Evolutionary conservation across 1,284 basidiomycete species (phyloP).

Genomic region (Leccinum insolens): DNA sequence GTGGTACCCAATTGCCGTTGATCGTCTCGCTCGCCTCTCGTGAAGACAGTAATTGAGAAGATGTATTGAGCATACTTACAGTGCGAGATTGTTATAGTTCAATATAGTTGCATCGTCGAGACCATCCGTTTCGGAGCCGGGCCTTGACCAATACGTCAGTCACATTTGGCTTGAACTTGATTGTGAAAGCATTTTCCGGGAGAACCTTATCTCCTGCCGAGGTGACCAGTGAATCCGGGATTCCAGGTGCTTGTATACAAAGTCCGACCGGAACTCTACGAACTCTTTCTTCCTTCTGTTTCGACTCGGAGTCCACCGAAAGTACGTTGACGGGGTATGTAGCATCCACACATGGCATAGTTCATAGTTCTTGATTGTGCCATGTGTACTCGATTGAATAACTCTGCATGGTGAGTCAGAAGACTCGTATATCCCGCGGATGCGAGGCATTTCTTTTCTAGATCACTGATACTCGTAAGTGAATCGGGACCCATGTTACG

Average conservation of each 20-base stretch:
- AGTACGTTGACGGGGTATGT: background rate
- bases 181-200: background rate
- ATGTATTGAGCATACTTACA: background rate
- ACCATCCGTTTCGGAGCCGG: background rate
- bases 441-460: background rate
- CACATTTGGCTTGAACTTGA: background rate
- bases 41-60: constrained; percentile 25
- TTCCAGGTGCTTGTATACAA: background rate
- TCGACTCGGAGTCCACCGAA: background rate
- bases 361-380: background rate
- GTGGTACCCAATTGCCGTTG: constrained; percentile 53
- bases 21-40: constrained; percentile 41
- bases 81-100: background rate
- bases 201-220: background rate
- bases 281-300: background rate
- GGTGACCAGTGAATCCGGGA: background rate
- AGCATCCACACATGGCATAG: background rate
- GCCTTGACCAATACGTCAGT: background rate
- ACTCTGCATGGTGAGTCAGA: background rate
- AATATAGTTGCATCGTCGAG: background rate
- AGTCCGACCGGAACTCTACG: background rate
- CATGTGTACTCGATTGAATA: background rate
- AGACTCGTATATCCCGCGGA: background rate
- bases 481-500: background rate
- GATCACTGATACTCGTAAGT: background rate